Evolutionary conservation across 352 stramenopile genomes (phyloP).

Genomic region (Globisporangium parvum): DNA sequence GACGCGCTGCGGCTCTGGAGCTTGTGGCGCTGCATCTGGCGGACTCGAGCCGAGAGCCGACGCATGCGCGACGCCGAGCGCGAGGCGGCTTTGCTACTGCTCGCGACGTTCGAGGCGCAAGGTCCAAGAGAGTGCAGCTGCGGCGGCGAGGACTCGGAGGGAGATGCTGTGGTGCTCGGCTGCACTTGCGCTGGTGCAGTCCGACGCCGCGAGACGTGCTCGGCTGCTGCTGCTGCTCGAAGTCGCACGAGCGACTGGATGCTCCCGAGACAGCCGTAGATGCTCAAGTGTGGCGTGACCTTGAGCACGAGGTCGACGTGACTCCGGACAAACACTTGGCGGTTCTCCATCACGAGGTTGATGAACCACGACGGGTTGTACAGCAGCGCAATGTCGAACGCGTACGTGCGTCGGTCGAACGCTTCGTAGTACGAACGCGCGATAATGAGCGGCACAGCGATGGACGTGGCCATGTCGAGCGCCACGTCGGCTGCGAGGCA

Average conservation of each 20-base stretch:
- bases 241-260: constrained; percentile 11
- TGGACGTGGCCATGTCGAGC: constrained; percentile 12
- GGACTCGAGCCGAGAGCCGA: constrained; percentile 2
- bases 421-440: constrained; percentile 4
- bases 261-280: constrained; percentile 14
- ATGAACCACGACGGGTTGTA: constrained; percentile 18
- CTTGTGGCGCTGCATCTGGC: constrained; percentile 8
- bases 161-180: not conserved
- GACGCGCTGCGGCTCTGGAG: not conserved
- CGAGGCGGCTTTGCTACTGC: not conserved
- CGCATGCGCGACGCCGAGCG: not conserved
- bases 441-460: constrained; percentile 17
- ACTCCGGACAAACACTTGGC: constrained; percentile 15
- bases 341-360: constrained; percentile 19
- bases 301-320: constrained; percentile 18
- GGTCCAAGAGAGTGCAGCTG: not conserved
- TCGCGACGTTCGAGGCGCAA: not conserved
- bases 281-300: constrained; percentile 16
- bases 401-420: constrained; percentile 8
- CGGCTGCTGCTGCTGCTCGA: not conserved
- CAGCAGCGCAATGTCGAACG: constrained; percentile 2
- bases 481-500: constrained; percentile 15
- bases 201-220: not conserved
- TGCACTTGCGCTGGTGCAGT: not conserved
- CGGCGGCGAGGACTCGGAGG: not conserved